Percentiles rank a stretch among this genome's conserved stretches.
Evolutionary conservation across 2,329 filamentous ascomycete genomes (phyloP).

Genomic region (Teratosphaeriaceae sp.): DNA sequence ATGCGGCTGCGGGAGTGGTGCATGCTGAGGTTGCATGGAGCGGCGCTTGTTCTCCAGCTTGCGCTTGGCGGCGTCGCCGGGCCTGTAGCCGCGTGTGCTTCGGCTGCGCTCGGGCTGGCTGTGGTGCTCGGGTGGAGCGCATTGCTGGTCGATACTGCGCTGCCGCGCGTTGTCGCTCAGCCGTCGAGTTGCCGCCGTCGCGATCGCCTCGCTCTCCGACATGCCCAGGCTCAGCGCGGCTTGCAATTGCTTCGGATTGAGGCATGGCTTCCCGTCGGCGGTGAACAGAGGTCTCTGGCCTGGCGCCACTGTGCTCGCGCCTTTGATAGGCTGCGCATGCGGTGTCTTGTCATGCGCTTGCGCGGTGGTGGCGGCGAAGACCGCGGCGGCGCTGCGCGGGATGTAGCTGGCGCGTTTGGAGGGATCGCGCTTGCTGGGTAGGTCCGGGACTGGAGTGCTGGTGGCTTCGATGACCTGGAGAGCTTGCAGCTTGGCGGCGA

Average conservation of each 20-base stretch:
- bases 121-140: too few species aligned
- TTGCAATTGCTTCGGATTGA: constrained; percentile 7
- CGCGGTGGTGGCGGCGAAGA: constrained; percentile 1
- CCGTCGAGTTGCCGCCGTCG: background rate
- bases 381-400: constrained; percentile 3
- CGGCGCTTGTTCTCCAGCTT: constrained; percentile 4
- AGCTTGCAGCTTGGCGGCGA: background rate
- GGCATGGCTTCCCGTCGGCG: background rate
- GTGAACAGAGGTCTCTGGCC: background rate
- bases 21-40: background rate
- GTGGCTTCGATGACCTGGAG: background rate
- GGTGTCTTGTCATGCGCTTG: background rate
- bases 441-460: background rate
- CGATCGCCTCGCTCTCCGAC: background rate
- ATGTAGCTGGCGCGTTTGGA: constrained; percentile 2
- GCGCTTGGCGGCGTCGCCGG: constrained; percentile 12
- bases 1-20: too few species aligned
- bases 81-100: constrained; percentile 6
- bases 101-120: constrained; percentile 1
- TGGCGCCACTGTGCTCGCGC: background rate
- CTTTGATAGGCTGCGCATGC: background rate
- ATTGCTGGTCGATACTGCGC: background rate
- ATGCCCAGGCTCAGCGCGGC: constrained; percentile 4
- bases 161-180: background rate
- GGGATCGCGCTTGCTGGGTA: background rate